Conservation (phyloP, 345 rosid genomes). For the Eutrema japonicum region DNA sequence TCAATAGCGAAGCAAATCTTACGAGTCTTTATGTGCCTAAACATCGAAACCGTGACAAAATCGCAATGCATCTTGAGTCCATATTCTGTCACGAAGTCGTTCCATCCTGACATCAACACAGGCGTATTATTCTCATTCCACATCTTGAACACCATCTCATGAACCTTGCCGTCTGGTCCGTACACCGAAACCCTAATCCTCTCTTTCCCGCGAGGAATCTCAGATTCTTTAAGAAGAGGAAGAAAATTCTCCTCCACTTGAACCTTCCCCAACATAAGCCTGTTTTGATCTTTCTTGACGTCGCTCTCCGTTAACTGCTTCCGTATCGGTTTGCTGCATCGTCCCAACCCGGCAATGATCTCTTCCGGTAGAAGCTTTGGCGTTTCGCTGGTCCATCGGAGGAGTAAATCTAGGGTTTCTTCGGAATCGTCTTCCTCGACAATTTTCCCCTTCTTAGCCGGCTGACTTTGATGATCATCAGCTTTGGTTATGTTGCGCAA, state of each 20-base stretch:
- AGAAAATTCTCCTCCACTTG: conserved; percentile 2
- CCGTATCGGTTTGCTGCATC: conserved; percentile 17
- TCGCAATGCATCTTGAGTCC: background rate
- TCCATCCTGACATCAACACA: conserved; percentile 20
- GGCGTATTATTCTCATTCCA: background rate
- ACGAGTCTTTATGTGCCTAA: conserved; percentile 8
- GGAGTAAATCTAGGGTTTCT: background rate
- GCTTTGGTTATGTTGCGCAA: background rate
- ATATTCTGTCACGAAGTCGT: background rate
- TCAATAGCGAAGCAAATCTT: conserved; percentile 18
- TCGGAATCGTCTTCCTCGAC: conserved; percentile 3
- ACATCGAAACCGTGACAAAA: conserved; percentile 24
- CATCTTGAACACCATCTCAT: conserved; percentile 10
- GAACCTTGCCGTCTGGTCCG: conserved; percentile 24
- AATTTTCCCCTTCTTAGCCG: background rate
- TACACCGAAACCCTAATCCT: conserved; percentile 12
- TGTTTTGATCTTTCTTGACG: background rate
- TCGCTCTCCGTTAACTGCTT: conserved; percentile 29
- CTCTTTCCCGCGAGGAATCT: background rate
- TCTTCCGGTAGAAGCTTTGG: background rate
- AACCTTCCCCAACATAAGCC: background rate
- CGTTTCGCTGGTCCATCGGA: background rate
- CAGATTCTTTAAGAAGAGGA: background rate
- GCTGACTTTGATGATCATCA: background rate
- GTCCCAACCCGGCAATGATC: background rate